A percentile compares a stretch with the other conserved stretches of the same genome.
phyloP scores from a whole-genome alignment of 768 basidiomycete genomes.

The Mycena polygramma region DNA sequence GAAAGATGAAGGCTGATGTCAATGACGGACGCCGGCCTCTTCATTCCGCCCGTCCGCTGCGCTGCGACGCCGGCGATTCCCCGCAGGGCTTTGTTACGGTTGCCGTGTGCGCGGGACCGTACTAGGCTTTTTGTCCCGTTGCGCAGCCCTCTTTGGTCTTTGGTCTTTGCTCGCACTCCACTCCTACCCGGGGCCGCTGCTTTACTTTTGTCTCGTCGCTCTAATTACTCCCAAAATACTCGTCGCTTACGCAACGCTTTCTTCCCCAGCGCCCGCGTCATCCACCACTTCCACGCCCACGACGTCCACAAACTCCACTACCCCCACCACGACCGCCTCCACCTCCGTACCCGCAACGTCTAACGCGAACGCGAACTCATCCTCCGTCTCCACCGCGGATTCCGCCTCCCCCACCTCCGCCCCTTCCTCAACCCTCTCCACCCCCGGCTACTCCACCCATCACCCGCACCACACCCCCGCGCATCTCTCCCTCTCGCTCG shows the following conservation, averaged over 20 bases:
- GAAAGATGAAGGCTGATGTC: background rate
- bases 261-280: slow-evolving; percentile 13
- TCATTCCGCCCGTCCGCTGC: slow-evolving; percentile 7
- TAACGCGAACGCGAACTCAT: no score
- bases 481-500: slow-evolving; percentile 55
- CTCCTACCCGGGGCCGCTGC: background rate
- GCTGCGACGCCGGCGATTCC: background rate
- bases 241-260: slow-evolving; percentile 24
- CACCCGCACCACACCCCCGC: slow-evolving; percentile 12
- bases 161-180: no score
- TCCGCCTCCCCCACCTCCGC: background rate
- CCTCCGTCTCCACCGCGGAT: no score
- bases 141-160: no score
- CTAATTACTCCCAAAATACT: slow-evolving; percentile 32
- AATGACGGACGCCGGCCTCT: no score
- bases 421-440: background rate
- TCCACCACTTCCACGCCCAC: background rate
- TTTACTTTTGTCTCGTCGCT: background rate
- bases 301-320: no score
- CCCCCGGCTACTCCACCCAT: background rate
- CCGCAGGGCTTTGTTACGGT: background rate
- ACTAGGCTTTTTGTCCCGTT: no score
- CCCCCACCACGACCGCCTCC: no score
- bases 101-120: background rate
- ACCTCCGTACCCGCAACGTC: no score